Evolutionary conservation across 192 early-diverging fungal genomes (phyloP).

Genomic region (Podila minutissima): DNA sequence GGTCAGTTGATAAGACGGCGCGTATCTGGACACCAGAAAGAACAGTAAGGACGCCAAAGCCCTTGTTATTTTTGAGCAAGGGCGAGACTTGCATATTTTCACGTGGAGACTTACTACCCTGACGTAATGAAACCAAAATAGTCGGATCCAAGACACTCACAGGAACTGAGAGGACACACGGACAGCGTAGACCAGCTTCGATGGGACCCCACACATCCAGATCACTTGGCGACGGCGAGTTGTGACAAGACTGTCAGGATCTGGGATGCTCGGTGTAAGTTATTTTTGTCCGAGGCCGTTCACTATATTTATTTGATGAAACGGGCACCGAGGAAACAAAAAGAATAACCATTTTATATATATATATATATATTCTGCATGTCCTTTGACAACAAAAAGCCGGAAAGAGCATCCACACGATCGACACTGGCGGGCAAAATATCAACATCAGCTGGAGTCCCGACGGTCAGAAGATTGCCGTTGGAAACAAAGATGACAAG

Average conservation of each 20-base stretch:
- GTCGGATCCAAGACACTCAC: conserved; percentile 65
- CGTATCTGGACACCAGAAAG: conserved; percentile 74
- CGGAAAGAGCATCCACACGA: conserved; percentile 62
- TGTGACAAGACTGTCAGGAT: conserved; percentile 81
- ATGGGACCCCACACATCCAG: conserved; percentile 81
- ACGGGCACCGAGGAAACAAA: too few relatives aligned
- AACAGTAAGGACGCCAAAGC: conserved; percentile 50
- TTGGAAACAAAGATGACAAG: conserved; percentile 85
- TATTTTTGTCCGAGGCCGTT: not conserved
- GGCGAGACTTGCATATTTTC: too few relatives aligned
- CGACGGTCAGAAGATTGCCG: conserved; percentile 79
- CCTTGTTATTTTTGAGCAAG: not conserved
- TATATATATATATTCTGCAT: not conserved
- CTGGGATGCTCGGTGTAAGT: conserved; percentile 82
- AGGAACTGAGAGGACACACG: conserved; percentile 77
- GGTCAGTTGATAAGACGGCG: conserved; percentile 80
- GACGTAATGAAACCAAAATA: conserved; percentile 15
- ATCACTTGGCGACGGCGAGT: conserved; percentile 78
- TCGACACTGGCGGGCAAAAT: conserved; percentile 81
- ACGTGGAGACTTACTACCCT: not conserved
- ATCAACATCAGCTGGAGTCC: conserved; percentile 90
- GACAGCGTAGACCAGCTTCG: conserved; percentile 82
- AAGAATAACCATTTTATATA: too few relatives aligned
- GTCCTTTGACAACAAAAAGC: conserved; percentile 34
- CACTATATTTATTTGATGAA: not conserved